Base-by-base conservation (phyloP, 2,329 filamentous ascomycete species). In the Penicillium sp. region DNA sequence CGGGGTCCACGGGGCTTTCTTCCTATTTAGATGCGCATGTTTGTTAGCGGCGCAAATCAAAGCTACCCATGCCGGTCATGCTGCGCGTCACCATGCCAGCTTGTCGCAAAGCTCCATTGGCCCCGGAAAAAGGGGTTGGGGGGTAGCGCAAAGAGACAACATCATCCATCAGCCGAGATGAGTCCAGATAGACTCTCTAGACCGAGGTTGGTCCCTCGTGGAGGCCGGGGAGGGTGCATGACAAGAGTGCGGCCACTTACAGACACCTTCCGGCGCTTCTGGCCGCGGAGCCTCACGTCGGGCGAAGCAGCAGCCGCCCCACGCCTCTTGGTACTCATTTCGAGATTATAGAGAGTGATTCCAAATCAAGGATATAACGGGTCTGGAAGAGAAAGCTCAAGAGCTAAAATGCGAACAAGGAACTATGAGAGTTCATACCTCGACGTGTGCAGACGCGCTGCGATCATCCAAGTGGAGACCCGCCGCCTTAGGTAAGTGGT, bases 201-300 rank as follows among this genome's bases (percentile, higher is more conserved):
- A n/a, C 13, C 30, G 30, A 54, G 19, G 33, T n/a, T 42, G 42
- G 17, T 42, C 33, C 50, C 53, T 47, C 51, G 53, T 55, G 42
- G 19, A 37, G 30, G 19, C 40, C 35, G 42, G 51, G 33, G 6
- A 51, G 30, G 24, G 40, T 28, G 35, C 53, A 42, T 26, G 53
- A 28, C 24, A 55, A 58, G 51, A 56, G 53, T 57, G 56, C 47
- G 49, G 53, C 61, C 53, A 86, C 85, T 80, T 82, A 88, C 85
- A 79, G 84, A 81, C 62, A 84, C 70, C 78, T 85, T 86, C 76
- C 83, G 81, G 73, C 84, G 83, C 81, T 88, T 88, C 65, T 83
- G 78, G 71, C 83, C 81, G 73, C 83, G 84, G 69, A 81, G 80
- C 65, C 83, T 84, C 68, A 75, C 73, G 58, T 85, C 84, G 58